Evolutionary conservation across 805 yeast species (phyloP).

Genomic region (Metschnikowia hibisci): DNA sequence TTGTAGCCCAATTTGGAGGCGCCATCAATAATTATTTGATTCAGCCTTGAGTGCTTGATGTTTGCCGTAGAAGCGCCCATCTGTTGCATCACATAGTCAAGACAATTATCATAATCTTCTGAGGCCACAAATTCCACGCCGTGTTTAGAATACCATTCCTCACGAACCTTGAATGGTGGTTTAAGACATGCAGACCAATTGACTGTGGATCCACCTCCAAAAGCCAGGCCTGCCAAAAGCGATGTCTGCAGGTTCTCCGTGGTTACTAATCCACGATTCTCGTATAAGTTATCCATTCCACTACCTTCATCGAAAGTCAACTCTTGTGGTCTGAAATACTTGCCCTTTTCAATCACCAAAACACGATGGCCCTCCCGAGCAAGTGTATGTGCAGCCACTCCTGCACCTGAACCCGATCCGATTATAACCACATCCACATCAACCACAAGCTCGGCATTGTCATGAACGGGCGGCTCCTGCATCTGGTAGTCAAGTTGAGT

Average conservation of each 20-base stretch:
- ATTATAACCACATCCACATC: constrained; percentile 44
- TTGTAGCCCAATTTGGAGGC: constrained; percentile 43
- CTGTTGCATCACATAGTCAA: constrained; percentile 42
- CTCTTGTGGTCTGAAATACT: constrained; percentile 35
- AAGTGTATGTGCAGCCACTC: constrained; percentile 48
- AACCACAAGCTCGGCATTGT: constrained; percentile 29
- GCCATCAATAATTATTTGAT: constrained; percentile 42
- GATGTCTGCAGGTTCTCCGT: constrained; percentile 31
- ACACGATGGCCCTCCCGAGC: constrained; percentile 40
- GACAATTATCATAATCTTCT: constrained; percentile 40
- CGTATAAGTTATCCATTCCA: constrained; percentile 37
- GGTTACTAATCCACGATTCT: constrained; percentile 35
- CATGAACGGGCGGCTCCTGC: constrained; percentile 27
- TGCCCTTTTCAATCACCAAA: constrained; percentile 50
- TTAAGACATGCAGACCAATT: constrained; percentile 54
- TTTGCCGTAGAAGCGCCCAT: constrained; percentile 45
- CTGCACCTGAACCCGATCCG: constrained; percentile 54
- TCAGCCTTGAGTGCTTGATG: constrained; percentile 42
- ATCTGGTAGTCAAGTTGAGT: constrained; percentile 28
- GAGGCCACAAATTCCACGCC: constrained; percentile 46
- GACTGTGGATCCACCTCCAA: constrained; percentile 57
- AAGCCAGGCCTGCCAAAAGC: constrained; percentile 48
- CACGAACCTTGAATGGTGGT: constrained; percentile 48
- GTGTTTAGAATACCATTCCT: constrained; percentile 46
- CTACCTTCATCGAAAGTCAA: constrained; percentile 34